A percentile compares a stretch with the other conserved stretches of the same genome.
These are phyloP conservation scores for Xylaria hypoxylon DNA, from an alignment of 2,329 filamentous ascomycete species.

Conservation along the genomic window DNA sequence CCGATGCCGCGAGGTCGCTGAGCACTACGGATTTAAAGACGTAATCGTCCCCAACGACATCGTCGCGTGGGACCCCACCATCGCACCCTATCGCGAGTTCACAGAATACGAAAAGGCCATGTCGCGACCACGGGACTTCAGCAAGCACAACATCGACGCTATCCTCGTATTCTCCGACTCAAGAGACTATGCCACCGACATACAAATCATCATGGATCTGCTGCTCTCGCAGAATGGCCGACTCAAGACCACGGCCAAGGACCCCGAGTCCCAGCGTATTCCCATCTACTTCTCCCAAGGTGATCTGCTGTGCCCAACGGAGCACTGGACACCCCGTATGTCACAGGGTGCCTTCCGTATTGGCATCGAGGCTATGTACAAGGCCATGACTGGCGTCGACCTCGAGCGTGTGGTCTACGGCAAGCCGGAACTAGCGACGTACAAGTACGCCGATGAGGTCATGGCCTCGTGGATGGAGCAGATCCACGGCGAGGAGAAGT, in stretches of 20 bases:
- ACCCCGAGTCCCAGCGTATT: slow-evolving; percentile 73
- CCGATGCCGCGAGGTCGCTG: slow-evolving; percentile 77
- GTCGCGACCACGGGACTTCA: slow-evolving; percentile 77
- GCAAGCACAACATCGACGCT: slow-evolving; percentile 76
- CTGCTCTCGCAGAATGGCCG: slow-evolving; percentile 75
- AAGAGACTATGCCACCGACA: slow-evolving; percentile 79
- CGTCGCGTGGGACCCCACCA: slow-evolving; percentile 74
- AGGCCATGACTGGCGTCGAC: slow-evolving; percentile 74
- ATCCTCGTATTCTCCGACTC: slow-evolving; percentile 82
- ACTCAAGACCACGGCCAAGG: slow-evolving; percentile 72
- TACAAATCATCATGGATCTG: slow-evolving; percentile 81
- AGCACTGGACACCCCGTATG: slow-evolving; percentile 75
- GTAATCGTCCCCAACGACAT: slow-evolving; percentile 81
- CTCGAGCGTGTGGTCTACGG: slow-evolving; percentile 82
- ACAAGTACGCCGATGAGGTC: slow-evolving; percentile 82
- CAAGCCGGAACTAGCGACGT: slow-evolving; percentile 80
- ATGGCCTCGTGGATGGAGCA: slow-evolving; percentile 80
- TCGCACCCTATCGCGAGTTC: slow-evolving; percentile 77
- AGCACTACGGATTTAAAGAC: slow-evolving; percentile 79
- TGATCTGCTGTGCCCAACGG: slow-evolving; percentile 68
- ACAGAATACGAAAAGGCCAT: slow-evolving; percentile 74
- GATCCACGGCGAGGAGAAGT: slow-evolving; percentile 76
- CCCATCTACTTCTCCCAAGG: slow-evolving; percentile 74
- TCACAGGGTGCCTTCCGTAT: slow-evolving; percentile 82
- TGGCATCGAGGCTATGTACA: slow-evolving; percentile 79